A percentile compares a stretch with the other conserved stretches of the same genome.
Evolutionary conservation across 225 moss, liverwort and hornwort genomes (phyloP).

Genomic region (Marchantia polymorpha): DNA sequence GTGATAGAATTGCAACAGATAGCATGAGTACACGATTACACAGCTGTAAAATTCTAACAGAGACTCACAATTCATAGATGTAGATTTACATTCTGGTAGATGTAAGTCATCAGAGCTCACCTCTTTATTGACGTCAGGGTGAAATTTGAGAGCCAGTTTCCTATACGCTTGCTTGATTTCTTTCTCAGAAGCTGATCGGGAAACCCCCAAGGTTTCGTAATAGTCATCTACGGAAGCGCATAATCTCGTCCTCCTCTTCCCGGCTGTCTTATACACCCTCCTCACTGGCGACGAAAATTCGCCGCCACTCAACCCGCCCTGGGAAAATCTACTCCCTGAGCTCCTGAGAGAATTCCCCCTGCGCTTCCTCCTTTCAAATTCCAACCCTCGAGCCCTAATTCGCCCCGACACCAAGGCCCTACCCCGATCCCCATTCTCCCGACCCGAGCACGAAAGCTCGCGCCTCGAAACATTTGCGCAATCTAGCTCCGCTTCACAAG

Average conservation of each 20-base stretch:
- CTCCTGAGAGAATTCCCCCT: slow-evolving; percentile 6
- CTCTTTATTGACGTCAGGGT: slow-evolving; percentile 54
- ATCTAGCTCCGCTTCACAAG: background rate
- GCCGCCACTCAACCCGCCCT: slow-evolving; percentile 2
- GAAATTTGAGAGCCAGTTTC: slow-evolving; percentile 45
- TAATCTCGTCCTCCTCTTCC: slow-evolving; percentile 9
- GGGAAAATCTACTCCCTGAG: background rate
- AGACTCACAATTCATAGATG: too few relatives aligned
- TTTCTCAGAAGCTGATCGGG: slow-evolving; percentile 39
- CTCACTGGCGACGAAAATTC: slow-evolving; percentile 6
- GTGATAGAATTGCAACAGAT: too few relatives aligned
- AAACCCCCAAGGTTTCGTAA: slow-evolving; percentile 43
- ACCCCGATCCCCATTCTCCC: background rate
- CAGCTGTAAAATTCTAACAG: too few relatives aligned
- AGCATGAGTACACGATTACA: too few relatives aligned
- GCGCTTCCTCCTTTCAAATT: background rate
- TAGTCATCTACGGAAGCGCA: slow-evolving; percentile 33
- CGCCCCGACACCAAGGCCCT: background rate
- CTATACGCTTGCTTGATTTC: slow-evolving; percentile 59
- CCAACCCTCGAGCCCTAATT: slow-evolving; percentile 11
- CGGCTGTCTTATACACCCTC: background rate
- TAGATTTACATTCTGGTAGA: too few relatives aligned
- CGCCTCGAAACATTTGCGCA: background rate
- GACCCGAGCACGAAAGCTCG: background rate
- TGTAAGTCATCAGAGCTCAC: slow-evolving; percentile 11